A percentile compares a stretch with the other conserved stretches of the same genome.
Conservation (phyloP, 2,329 filamentous ascomycete genomes). For the Talaromyces verruculosus region DNA sequence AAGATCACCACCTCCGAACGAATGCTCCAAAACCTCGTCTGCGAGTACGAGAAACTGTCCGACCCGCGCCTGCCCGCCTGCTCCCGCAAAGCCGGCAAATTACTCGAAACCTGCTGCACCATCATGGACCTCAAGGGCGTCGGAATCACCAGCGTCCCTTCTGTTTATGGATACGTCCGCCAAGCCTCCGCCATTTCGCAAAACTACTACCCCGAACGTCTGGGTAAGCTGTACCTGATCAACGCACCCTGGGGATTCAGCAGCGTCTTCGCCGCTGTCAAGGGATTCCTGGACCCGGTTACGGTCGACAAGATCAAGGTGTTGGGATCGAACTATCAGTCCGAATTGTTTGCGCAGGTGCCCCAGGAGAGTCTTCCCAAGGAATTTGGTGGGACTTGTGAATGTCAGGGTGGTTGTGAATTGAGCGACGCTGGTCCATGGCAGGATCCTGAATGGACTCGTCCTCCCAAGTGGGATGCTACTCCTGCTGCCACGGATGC, state of each 20-base stretch:
- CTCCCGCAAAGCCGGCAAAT: slow-evolving; percentile 82
- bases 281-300: slow-evolving; percentile 93
- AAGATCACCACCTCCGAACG: slow-evolving; percentile 90
- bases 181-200: slow-evolving; percentile 86
- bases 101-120: slow-evolving; percentile 96
- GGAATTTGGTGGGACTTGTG: slow-evolving; percentile 78
- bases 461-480: slow-evolving; percentile 45
- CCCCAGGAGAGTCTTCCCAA: slow-evolving; percentile 86
- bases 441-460: slow-evolving; percentile 53
- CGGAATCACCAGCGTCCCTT: slow-evolving; percentile 73
- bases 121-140: slow-evolving; percentile 98
- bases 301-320: slow-evolving; percentile 96
- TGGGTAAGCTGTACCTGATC: slow-evolving; percentile 95
- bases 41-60: slow-evolving; percentile 95
- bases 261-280: slow-evolving; percentile 79
- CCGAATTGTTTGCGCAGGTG: slow-evolving; percentile 79
- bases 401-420: slow-evolving; percentile 78
- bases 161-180: slow-evolving; percentile 85
- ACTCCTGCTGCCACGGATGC: slow-evolving; percentile 25
- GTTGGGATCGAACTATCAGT: slow-evolving; percentile 76
- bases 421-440: slow-evolving; percentile 90
- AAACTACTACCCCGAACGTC: slow-evolving; percentile 98
- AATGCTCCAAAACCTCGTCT: slow-evolving; percentile 94
- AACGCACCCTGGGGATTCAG: slow-evolving; percentile 97
- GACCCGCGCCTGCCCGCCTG: slow-evolving; percentile 93